A percentile compares a stretch with the other conserved stretches of the same genome.
Evolutionary conservation across 2,329 filamentous ascomycete genomes (phyloP).

Genomic region (Coniella vitis): DNA sequence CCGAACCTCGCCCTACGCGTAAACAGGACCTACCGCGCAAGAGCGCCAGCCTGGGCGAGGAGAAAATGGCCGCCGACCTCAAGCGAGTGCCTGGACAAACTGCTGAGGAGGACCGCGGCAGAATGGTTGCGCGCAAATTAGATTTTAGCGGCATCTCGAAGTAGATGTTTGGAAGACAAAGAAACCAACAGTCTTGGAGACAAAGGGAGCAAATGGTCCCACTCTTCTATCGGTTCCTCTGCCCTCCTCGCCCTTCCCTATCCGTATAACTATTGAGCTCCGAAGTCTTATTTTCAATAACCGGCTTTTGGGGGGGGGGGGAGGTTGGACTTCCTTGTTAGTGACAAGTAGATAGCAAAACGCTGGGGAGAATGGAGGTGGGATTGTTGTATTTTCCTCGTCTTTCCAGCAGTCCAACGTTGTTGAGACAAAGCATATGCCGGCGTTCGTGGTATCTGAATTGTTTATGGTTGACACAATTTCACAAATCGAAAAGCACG

Average conservation of each 20-base stretch:
- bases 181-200: neutral
- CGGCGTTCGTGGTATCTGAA: neutral
- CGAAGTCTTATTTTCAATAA: too few relatives aligned
- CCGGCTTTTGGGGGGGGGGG: too few relatives aligned
- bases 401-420: too few relatives aligned
- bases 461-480: too few relatives aligned
- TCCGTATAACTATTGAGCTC: too few relatives aligned
- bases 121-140: constrained; percentile 75
- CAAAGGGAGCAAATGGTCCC: too few relatives aligned
- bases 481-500: too few relatives aligned
- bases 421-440: neutral
- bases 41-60: constrained; percentile 47
- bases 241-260: too few relatives aligned
- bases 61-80: constrained; percentile 75
- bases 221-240: too few relatives aligned
- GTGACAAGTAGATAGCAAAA: too few relatives aligned
- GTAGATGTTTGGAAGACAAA: constrained; percentile 13
- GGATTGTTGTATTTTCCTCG: neutral
- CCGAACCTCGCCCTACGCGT: constrained; percentile 73
- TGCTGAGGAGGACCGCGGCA: constrained; percentile 59
- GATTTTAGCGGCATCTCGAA: constrained; percentile 57
- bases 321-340: too few relatives aligned
- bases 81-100: constrained; percentile 60
- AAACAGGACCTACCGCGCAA: constrained; percentile 79
- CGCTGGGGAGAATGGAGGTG: too few relatives aligned